Conservation (phyloP, 2,329 filamentous ascomycete species). For the Trichoderma simmonsii region DNA sequence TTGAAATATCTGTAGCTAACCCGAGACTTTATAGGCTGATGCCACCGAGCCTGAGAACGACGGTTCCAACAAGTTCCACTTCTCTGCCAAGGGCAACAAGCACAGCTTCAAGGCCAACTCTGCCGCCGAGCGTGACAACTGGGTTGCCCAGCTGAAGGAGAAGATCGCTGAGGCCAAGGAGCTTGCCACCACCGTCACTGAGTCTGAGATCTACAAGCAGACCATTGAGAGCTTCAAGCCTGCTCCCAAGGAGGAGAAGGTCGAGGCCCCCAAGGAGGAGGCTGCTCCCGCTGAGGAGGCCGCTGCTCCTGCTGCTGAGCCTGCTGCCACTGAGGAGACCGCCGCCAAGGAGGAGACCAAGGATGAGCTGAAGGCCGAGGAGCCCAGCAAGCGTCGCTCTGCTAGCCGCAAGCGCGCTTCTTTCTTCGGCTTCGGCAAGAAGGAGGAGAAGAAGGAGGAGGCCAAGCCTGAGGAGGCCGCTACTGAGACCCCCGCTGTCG, state of each 20-base stretch:
- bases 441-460: constrained; percentile 46
- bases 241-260: constrained; percentile 32
- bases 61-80: constrained; percentile 76
- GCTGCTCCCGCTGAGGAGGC: constrained; percentile 30
- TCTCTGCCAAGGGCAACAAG: constrained; percentile 84
- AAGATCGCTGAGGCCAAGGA: constrained; percentile 85
- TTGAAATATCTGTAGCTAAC: background rate
- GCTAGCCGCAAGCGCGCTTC: constrained; percentile 64
- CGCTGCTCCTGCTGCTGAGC: constrained; percentile 34
- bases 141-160: constrained; percentile 79
- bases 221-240: constrained; percentile 69
- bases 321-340: constrained; percentile 38
- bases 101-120: constrained; percentile 84
- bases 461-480: constrained; percentile 31
- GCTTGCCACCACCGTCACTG: constrained; percentile 66
- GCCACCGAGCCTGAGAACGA: constrained; percentile 70
- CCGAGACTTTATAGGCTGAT: constrained; percentile 44
- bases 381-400: constrained; percentile 55
- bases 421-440: constrained; percentile 61
- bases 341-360: constrained; percentile 36
- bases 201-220: constrained; percentile 85
- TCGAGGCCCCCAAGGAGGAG: constrained; percentile 27
- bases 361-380: constrained; percentile 54
- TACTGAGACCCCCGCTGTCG: constrained; percentile 34
- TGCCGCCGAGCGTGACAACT: constrained; percentile 81